phyloP scores from a whole-genome alignment of 2,329 filamentous ascomycete genomes.

The Fonsecaea nubica region DNA sequence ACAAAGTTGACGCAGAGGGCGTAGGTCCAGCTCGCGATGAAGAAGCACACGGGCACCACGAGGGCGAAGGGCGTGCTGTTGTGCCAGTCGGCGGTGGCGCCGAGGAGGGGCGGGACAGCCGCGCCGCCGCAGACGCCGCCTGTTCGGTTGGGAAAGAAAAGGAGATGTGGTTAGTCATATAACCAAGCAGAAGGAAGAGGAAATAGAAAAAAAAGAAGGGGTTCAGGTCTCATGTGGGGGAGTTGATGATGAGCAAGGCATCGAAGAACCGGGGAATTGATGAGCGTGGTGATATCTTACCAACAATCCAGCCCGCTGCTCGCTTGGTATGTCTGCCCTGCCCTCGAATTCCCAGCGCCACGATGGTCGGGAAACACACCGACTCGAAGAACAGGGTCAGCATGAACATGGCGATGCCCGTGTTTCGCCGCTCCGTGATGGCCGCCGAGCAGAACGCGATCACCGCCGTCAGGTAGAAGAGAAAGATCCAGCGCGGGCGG shows the following conservation, averaged over 20 bases:
- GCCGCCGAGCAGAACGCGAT: slow-evolving; percentile 64
- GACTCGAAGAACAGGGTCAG: slow-evolving; percentile 76
- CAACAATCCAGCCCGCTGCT: slow-evolving; percentile 74
- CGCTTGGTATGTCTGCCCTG: slow-evolving; percentile 78
- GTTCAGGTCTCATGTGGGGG: too few relatives aligned
- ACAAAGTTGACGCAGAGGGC: slow-evolving; percentile 70
- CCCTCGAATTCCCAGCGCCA: slow-evolving; percentile 77
- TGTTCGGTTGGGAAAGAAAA: neutral
- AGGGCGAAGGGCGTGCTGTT: slow-evolving; percentile 68
- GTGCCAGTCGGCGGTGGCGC: slow-evolving; percentile 69
- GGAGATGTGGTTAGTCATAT: neutral
- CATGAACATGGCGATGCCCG: slow-evolving; percentile 49
- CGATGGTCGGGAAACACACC: slow-evolving; percentile 81
- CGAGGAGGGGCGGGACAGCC: slow-evolving; percentile 71
- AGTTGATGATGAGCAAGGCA: slow-evolving; percentile 40
- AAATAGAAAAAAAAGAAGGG: neutral
- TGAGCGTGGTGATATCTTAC: slow-evolving; percentile 29
- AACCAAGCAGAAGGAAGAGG: neutral
- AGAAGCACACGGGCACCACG: slow-evolving; percentile 68
- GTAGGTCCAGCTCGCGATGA: slow-evolving; percentile 64
- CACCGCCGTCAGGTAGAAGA: slow-evolving; percentile 69
- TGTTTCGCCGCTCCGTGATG: slow-evolving; percentile 56
- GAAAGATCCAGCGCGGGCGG: slow-evolving; percentile 70
- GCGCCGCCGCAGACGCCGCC: slow-evolving; percentile 66
- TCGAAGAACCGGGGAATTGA: neutral